Evolutionary conservation across 2,329 filamentous ascomycete species (phyloP).

Genomic region (Epichloe scottii): DNA sequence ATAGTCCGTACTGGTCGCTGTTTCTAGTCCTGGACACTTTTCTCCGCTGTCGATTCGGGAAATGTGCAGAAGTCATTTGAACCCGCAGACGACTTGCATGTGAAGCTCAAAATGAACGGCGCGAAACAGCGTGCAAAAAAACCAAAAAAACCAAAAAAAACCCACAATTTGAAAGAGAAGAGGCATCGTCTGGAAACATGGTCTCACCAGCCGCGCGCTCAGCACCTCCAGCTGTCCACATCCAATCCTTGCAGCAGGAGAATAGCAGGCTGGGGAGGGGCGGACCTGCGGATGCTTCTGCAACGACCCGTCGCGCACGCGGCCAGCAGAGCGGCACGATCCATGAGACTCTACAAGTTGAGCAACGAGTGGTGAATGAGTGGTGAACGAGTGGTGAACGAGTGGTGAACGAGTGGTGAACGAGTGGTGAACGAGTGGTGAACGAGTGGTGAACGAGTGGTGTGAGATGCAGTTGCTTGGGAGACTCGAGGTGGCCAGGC

Average conservation of each 20-base stretch:
- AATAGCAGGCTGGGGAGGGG: not conserved
- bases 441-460: not conserved
- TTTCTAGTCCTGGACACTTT: not conserved
- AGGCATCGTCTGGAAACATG: not conserved
- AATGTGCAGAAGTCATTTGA: not conserved
- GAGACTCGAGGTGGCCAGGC: too few relatives aligned
- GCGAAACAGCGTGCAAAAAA: not conserved
- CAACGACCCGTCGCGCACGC: not conserved
- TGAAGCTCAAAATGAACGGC: not conserved
- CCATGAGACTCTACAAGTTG: not conserved
- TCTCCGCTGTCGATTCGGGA: not conserved
- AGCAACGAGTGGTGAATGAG: not conserved
- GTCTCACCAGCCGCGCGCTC: not conserved
- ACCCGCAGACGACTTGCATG: not conserved
- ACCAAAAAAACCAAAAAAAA: too few relatives aligned
- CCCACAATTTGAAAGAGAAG: too few relatives aligned
- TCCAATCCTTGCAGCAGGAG: slow-evolving; percentile 2
- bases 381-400: not conserved
- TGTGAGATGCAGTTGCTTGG: not conserved
- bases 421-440: not conserved
- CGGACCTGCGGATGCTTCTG: not conserved
- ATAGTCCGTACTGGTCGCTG: not conserved
- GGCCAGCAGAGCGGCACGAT: slow-evolving; percentile 1
- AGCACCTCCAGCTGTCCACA: not conserved
- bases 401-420: not conserved